Evolutionary conservation across 495 filamentous ascomycete genomes (phyloP).

Genomic region (Pseudoneurospora amorphoporcata): DNA sequence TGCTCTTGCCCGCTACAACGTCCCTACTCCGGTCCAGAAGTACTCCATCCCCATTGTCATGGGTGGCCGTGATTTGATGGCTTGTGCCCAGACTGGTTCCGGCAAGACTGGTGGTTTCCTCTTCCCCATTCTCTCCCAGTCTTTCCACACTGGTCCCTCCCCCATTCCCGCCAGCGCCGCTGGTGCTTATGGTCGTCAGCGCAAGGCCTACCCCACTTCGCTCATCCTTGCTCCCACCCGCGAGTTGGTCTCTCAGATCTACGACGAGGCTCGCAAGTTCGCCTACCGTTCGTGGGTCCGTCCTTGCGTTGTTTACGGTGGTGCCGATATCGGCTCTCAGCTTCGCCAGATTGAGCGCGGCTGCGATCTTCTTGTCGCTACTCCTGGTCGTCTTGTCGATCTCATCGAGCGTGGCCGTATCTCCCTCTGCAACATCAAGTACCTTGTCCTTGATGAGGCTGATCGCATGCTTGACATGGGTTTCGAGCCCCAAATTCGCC

Average conservation of each 20-base stretch:
- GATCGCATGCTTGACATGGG: conserved; percentile 99
- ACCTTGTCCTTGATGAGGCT: conserved; percentile 96
- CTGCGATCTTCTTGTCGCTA: conserved; percentile 94
- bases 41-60: conserved; percentile 98
- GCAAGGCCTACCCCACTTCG: conserved; percentile 93
- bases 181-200: conserved; percentile 68
- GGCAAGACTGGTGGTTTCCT: conserved; percentile 99
- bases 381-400: conserved; percentile 92
- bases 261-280: conserved; percentile 95
- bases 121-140: conserved; percentile 95
- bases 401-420: conserved; percentile 97
- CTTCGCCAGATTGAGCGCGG: conserved; percentile 95
- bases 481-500: conserved; percentile 98
- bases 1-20: conserved; percentile 81
- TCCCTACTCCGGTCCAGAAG: conserved; percentile 93
- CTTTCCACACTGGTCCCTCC: conserved; percentile 79
- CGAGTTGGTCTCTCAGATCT: conserved; percentile 97
- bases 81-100: conserved; percentile 96
- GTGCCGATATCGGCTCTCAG: conserved; percentile 95
- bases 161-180: conserved; percentile 49
- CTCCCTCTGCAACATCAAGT: conserved; percentile 94
- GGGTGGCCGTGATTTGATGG: conserved; percentile 94
- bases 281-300: conserved; percentile 98
- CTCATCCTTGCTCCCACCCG: conserved; percentile 93
- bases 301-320: conserved; percentile 96